Evolutionary conservation across 192 early-diverging fungal genomes (phyloP).

Genomic region (Cladochytrium replicatum): DNA sequence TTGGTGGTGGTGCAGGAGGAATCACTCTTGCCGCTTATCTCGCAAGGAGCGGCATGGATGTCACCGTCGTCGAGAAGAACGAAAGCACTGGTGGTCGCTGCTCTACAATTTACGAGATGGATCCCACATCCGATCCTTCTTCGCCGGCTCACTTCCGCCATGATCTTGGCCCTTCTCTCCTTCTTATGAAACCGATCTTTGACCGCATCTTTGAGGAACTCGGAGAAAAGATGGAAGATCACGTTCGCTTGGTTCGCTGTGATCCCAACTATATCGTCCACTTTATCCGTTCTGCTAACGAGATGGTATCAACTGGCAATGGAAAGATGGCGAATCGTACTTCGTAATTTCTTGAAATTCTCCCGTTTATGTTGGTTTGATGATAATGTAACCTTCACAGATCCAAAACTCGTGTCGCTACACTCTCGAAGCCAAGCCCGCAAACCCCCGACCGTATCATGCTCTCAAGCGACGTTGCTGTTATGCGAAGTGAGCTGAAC

Average conservation of each 20-base stretch:
- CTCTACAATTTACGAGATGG: constrained; percentile 38
- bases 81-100: constrained; percentile 38
- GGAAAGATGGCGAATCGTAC: too few relatives aligned
- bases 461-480: constrained; percentile 35
- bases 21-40: constrained; percentile 42
- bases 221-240: constrained; percentile 31
- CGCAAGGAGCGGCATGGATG: constrained; percentile 19
- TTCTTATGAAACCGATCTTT: constrained; percentile 44
- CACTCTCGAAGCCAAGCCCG: too few relatives aligned
- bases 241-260: constrained; percentile 35
- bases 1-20: constrained; percentile 47
- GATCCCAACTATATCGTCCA: constrained; percentile 43
- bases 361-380: too few relatives aligned
- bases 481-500: constrained; percentile 41
- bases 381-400: too few relatives aligned
- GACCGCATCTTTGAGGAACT: constrained; percentile 37
- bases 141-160: constrained; percentile 43
- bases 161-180: constrained; percentile 51
- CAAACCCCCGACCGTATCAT: constrained; percentile 34
- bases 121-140: too few relatives aligned
- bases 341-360: too few relatives aligned
- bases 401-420: too few relatives aligned
- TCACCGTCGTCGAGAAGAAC: constrained; percentile 43
- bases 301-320: too few relatives aligned
- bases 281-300: too few relatives aligned